Evolutionary conservation across 1,139 yeast genomes (phyloP).

Genomic region (Diutina catenulata): DNA sequence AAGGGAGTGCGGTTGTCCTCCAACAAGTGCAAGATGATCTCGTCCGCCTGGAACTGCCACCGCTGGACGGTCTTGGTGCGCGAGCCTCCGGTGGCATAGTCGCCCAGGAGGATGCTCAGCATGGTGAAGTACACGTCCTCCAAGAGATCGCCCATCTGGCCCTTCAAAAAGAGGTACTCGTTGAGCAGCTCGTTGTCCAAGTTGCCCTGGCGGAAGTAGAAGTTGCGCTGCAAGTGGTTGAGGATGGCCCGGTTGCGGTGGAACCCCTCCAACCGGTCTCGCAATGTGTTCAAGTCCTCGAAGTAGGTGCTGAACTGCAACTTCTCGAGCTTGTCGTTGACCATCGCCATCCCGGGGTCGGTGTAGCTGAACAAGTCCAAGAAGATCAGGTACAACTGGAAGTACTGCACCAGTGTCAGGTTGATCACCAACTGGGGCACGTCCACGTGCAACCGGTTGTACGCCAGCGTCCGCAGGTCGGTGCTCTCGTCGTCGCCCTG

Average conservation of each 20-base stretch:
- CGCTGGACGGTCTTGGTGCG: slow-evolving; percentile 7
- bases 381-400: slow-evolving; percentile 25
- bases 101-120: slow-evolving; percentile 30
- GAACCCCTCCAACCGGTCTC: slow-evolving; percentile 17
- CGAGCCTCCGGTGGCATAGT: slow-evolving; percentile 7
- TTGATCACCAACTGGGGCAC: slow-evolving; percentile 28
- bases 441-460: slow-evolving; percentile 20
- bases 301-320: slow-evolving; percentile 32
- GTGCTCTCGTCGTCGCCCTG: slow-evolving; percentile 8
- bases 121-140: slow-evolving; percentile 28
- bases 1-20: slow-evolving; percentile 13
- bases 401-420: slow-evolving; percentile 33
- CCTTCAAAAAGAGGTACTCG: slow-evolving; percentile 19
- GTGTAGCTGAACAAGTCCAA: slow-evolving; percentile 25
- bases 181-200: slow-evolving; percentile 27
- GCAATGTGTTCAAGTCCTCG: slow-evolving; percentile 24
- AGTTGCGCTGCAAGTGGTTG: slow-evolving; percentile 19
- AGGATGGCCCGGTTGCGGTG: slow-evolving; percentile 18
- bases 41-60: slow-evolving; percentile 8
- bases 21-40: slow-evolving; percentile 19
- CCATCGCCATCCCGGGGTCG: slow-evolving; percentile 29
- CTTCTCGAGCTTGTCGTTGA: slow-evolving; percentile 26
- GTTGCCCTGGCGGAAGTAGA: slow-evolving; percentile 21
- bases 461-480: not conserved
- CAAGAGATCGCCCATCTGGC: slow-evolving; percentile 18